Conservation (phyloP, 2,329 filamentous ascomycete genomes). For the Tetracladium maxilliforme region DNA sequence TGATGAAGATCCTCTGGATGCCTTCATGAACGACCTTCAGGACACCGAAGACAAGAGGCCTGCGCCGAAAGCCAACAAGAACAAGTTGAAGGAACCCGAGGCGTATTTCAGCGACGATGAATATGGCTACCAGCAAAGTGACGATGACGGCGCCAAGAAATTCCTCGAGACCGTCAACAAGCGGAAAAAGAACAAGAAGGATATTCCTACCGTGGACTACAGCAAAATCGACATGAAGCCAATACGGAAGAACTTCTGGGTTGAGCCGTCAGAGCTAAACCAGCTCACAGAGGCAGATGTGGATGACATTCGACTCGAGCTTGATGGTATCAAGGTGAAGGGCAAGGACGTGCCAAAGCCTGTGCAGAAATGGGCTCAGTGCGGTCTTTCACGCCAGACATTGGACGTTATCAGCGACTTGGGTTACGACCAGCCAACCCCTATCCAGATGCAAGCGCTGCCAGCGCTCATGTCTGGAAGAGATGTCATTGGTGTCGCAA, state of each 20-base stretch:
- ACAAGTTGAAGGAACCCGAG: conserved; percentile 55
- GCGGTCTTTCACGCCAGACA: conserved; percentile 74
- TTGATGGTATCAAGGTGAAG: conserved; percentile 90
- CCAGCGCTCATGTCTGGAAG: conserved; percentile 91
- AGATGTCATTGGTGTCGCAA: conserved; percentile 91
- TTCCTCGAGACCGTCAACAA: conserved; percentile 40
- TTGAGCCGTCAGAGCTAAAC: conserved; percentile 71
- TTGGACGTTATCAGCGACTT: conserved; percentile 71
- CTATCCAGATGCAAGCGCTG: conserved; percentile 90
- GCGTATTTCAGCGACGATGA: conserved; percentile 86
- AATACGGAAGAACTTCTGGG: conserved; percentile 91
- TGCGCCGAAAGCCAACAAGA: conserved; percentile 18
- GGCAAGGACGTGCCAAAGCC: conserved; percentile 83
- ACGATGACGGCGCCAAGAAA: conserved; percentile 28
- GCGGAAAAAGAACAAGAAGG: conserved; percentile 87
- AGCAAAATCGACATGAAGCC: conserved; percentile 71
- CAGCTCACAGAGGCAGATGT: conserved; percentile 78
- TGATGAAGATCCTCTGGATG: conserved; percentile 81
- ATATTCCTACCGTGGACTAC: conserved; percentile 80
- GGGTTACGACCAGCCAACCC: conserved; percentile 77
- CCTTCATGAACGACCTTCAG: conserved; percentile 66
- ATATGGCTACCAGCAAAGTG: conserved; percentile 34
- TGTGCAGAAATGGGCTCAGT: conserved; percentile 93
- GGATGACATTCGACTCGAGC: conserved; percentile 64
- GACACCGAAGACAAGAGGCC: conserved; percentile 17